These are phyloP conservation scores for Amaranthus palmeri DNA, from an alignment of 148 eudicot genomes.

Conservation along the genomic window DNA sequence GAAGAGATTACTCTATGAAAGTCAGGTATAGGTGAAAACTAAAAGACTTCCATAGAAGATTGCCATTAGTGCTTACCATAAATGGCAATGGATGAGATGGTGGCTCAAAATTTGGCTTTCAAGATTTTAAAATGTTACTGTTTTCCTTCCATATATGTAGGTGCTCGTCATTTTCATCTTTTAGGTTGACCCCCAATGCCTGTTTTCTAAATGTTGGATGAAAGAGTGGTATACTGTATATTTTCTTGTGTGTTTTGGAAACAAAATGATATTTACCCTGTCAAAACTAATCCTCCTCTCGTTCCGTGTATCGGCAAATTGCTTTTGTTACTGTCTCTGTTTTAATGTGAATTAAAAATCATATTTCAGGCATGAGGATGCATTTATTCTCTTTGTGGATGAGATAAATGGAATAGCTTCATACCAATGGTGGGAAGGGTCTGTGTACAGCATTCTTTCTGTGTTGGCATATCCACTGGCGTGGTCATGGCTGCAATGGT, in stretches of 20 bases:
- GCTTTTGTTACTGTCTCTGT: neutral
- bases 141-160: neutral
- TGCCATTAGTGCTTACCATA: too few species aligned
- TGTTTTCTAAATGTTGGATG: neutral
- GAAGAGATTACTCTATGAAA: too few species aligned
- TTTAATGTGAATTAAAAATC: neutral
- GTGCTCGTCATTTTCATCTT: neutral
- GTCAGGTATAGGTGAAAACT: too few species aligned
- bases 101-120: too few species aligned
- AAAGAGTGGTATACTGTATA: neutral
- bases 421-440: conserved; percentile 99
- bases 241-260: neutral
- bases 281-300: neutral
- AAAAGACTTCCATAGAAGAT: too few species aligned
- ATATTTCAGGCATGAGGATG: conserved; percentile 75
- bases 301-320: neutral
- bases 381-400: conserved; percentile 88
- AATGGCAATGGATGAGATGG: too few species aligned
- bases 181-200: neutral
- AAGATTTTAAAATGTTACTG: too few species aligned
- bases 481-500: conserved; percentile 98
- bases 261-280: neutral
- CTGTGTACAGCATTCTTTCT: conserved; percentile 66
- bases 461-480: conserved; percentile 80
- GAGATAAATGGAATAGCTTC: conserved; percentile 84